These are phyloP conservation scores for Cadophora malorum DNA, from an alignment of 2,329 filamentous ascomycete genomes.

Conservation along the genomic window DNA sequence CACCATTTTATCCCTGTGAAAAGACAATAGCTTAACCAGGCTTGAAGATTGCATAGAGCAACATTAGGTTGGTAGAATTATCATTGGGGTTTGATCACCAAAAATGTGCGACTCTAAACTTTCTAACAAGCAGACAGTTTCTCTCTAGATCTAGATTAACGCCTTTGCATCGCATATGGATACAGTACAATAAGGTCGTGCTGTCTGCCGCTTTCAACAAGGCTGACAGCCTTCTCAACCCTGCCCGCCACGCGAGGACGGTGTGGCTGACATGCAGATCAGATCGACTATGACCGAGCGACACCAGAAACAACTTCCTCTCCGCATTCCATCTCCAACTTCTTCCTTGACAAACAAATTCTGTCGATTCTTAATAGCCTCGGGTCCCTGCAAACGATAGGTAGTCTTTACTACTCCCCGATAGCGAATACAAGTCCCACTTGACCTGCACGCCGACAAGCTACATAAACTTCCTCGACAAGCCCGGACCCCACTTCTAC, in stretches of 20 bases:
- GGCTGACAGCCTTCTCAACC: background rate
- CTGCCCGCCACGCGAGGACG: background rate
- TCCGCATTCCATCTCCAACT: background rate
- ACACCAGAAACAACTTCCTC: background rate
- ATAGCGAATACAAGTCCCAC: background rate
- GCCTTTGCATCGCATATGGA: too few relatives aligned
- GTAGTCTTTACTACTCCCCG: background rate
- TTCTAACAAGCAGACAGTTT: too few relatives aligned
- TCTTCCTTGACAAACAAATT: background rate
- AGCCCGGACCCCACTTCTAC: slow-evolving; percentile 12
- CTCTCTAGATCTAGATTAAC: too few relatives aligned
- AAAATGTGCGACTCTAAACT: too few relatives aligned
- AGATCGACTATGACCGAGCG: background rate
- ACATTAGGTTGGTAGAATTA: too few relatives aligned
- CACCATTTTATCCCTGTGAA: background rate
- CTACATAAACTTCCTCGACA: slow-evolving; percentile 29
- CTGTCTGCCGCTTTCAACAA: background rate
- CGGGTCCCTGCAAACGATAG: background rate
- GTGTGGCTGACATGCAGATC: slow-evolving; percentile 12
- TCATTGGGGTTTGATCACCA: too few relatives aligned
- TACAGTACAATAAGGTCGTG: background rate
- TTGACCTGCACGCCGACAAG: slow-evolving; percentile 25
- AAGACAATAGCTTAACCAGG: too few relatives aligned
- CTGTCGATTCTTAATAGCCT: background rate
- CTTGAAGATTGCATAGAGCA: too few relatives aligned